Percentiles rank a stretch among this genome's conserved stretches.
These are phyloP conservation scores for Verticillium nubilum DNA, from an alignment of 2,329 filamentous ascomycete species.

Conservation along the genomic window DNA sequence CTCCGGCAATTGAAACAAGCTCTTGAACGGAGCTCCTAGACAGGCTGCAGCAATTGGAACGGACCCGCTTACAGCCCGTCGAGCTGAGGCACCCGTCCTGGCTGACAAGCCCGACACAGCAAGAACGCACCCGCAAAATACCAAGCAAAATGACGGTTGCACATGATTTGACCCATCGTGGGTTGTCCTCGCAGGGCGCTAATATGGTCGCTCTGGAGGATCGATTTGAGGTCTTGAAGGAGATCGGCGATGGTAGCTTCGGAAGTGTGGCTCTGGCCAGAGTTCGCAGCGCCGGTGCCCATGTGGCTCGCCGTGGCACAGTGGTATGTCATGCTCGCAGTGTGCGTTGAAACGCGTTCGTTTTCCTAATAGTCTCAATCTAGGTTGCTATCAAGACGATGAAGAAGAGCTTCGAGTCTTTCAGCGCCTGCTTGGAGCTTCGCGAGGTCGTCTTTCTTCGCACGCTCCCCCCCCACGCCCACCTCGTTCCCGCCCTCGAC, in stretches of 20 bases:
- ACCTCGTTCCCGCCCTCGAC: conserved; percentile 94
- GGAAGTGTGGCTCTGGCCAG: conserved; percentile 90
- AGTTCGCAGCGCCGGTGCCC: conserved; percentile 84
- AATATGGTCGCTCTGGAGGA: conserved; percentile 70
- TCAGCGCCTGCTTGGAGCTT: conserved; percentile 83
- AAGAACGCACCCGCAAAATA: conserved; percentile 3
- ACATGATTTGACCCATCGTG: conserved; percentile 66
- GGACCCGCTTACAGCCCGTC: conserved; percentile 9
- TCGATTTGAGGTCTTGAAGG: conserved; percentile 93
- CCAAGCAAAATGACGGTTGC: conserved; percentile 64
- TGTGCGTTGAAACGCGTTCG: background rate
- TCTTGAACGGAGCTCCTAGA: conserved; percentile 30
- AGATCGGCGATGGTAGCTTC: conserved; percentile 98
- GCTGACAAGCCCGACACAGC: conserved; percentile 13
- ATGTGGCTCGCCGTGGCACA: conserved; percentile 82
- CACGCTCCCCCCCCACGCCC: conserved; percentile 79
- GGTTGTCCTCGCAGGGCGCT: conserved; percentile 50
- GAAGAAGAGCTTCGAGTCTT: conserved; percentile 98
- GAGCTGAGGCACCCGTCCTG: conserved; percentile 12
- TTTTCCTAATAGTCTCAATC: conserved; percentile 3
- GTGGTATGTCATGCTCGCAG: conserved; percentile 59
- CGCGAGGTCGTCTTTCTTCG: conserved; percentile 95
- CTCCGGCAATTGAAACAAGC: conserved; percentile 24
- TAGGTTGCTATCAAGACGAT: conserved; percentile 99
- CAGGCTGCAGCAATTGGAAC: conserved; percentile 17